Percentiles rank a stretch among this genome's conserved stretches.
Evolutionary conservation across 1,284 basidiomycete genomes (phyloP).

Genomic region (Leccinum fuscescens): DNA sequence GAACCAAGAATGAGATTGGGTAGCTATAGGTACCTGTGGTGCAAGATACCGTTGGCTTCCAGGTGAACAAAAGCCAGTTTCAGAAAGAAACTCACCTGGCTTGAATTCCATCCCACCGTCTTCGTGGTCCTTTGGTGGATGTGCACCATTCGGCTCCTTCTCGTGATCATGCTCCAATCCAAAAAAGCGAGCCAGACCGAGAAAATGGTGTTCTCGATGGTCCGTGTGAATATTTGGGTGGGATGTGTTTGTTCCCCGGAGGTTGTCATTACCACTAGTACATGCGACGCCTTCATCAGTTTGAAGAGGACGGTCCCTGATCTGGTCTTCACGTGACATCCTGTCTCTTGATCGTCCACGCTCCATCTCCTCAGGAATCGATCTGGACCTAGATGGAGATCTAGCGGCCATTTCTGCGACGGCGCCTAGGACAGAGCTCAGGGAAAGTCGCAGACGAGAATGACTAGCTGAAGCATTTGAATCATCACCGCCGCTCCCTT

Average conservation of each 20-base stretch:
- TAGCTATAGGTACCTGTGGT: constrained; percentile 85
- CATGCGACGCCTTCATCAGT: constrained; percentile 11
- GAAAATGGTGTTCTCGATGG: constrained; percentile 18
- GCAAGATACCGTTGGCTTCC: not conserved
- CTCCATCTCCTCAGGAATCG: constrained; percentile 17
- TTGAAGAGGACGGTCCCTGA: not conserved
- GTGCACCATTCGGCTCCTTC: constrained; percentile 8
- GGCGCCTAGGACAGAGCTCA: constrained; percentile 39
- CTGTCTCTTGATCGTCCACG: constrained; percentile 26
- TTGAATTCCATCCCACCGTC: constrained; percentile 91
- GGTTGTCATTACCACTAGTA: not conserved
- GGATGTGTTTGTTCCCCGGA: not conserved
- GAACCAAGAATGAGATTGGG: constrained; percentile 89
- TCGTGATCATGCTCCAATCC: constrained; percentile 22
- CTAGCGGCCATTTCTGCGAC: constrained; percentile 32
- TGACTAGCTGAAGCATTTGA: constrained; percentile 15
- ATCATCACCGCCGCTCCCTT: not conserved
- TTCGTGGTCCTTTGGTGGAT: constrained; percentile 38
- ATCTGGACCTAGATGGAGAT: constrained; percentile 14
- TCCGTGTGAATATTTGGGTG: not conserved
- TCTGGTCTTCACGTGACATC: not conserved
- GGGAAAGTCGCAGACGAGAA: constrained; percentile 37
- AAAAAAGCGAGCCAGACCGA: constrained; percentile 24
- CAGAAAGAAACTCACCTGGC: constrained; percentile 56
- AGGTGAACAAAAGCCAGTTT: not conserved